Conservation (phyloP, 2,329 filamentous ascomycete species). For the Pseudocercospora fuligena region DNA sequence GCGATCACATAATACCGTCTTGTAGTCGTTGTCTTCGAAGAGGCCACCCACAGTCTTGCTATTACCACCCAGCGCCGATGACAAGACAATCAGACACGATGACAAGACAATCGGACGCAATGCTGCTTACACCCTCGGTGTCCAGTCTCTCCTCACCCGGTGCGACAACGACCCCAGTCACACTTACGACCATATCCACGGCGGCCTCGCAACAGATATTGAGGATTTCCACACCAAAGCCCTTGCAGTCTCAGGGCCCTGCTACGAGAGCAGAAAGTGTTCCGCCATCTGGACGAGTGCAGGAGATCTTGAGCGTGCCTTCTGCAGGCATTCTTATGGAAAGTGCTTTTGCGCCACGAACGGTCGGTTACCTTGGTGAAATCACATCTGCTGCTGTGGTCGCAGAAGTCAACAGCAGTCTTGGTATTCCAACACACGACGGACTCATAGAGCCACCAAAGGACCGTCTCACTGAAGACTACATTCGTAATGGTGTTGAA, state of each 20-base stretch:
- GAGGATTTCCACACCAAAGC: background rate
- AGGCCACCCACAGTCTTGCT: slow-evolving; percentile 24
- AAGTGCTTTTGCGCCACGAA: slow-evolving; percentile 11
- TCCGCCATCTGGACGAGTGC: slow-evolving; percentile 13
- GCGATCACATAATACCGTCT: slow-evolving; percentile 31
- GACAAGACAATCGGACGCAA: slow-evolving; percentile 1
- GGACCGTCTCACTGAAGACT: slow-evolving; percentile 21
- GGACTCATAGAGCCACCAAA: slow-evolving; percentile 10
- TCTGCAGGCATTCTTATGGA: slow-evolving; percentile 30
- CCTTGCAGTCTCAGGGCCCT: background rate
- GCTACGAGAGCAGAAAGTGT: slow-evolving; percentile 5
- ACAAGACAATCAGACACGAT: slow-evolving; percentile 17
- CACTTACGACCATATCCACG: slow-evolving; percentile 1
- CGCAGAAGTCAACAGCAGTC: slow-evolving; percentile 29
- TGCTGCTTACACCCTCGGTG: slow-evolving; percentile 12
- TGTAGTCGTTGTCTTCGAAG: slow-evolving; percentile 31
- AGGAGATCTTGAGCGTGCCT: slow-evolving; percentile 26
- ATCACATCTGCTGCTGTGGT: slow-evolving; percentile 30
- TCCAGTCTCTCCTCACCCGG: slow-evolving; percentile 3
- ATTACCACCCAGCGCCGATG: slow-evolving; percentile 35
- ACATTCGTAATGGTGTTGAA: slow-evolving; percentile 21
- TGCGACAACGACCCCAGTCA: background rate
- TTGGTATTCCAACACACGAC: slow-evolving; percentile 26
- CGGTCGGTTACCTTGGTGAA: slow-evolving; percentile 29
- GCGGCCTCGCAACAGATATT: slow-evolving; percentile 1